These are phyloP conservation scores for Beauveria medogensis DNA, from an alignment of 2,329 filamentous ascomycete species.

Conservation along the genomic window DNA sequence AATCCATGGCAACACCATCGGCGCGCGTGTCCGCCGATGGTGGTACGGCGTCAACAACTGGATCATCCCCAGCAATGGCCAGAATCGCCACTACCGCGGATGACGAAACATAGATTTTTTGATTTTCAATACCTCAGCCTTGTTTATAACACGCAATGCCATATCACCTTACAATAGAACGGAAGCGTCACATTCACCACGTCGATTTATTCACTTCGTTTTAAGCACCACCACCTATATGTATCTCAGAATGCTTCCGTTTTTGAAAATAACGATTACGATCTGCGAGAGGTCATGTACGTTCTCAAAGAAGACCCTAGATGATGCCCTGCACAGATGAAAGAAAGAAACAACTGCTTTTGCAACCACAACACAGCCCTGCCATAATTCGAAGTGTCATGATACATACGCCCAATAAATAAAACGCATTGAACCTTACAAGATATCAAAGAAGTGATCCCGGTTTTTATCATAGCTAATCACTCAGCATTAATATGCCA, in stretches of 20 bases:
- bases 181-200: neutral
- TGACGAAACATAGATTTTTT: neutral
- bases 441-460: neutral
- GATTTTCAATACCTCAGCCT: neutral
- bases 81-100: conserved; percentile 2
- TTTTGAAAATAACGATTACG: too few relatives aligned
- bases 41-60: conserved; percentile 96
- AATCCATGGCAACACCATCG: conserved; percentile 67
- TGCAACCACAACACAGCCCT: too few relatives aligned
- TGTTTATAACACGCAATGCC: neutral
- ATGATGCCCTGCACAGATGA: too few relatives aligned
- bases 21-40: conserved; percentile 75
- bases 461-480: neutral
- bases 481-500: neutral
- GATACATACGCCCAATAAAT: neutral
- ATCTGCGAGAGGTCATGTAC: too few relatives aligned
- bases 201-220: neutral
- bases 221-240: neutral
- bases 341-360: too few relatives aligned
- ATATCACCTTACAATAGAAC: neutral
- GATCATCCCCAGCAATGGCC: conserved; percentile 45
- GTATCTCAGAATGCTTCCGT: too few relatives aligned
- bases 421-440: neutral
- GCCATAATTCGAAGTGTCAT: neutral
- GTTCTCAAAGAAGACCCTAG: too few relatives aligned